Evolutionary conservation across 2,329 filamentous ascomycete species (phyloP).

Genomic region (Fusarium dimerum): DNA sequence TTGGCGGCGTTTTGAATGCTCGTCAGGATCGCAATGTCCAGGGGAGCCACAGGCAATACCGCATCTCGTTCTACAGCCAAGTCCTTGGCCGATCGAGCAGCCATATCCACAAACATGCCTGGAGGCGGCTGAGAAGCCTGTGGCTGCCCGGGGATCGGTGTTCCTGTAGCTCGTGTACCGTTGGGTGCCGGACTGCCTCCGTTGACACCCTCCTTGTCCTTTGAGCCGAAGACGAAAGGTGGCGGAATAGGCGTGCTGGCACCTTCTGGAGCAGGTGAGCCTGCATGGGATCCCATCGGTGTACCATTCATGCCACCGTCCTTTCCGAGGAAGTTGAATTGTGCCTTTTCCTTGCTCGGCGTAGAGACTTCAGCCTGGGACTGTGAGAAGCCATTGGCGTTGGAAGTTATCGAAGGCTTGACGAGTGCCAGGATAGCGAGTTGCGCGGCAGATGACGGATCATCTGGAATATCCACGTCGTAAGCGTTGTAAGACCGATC

Average conservation of each 20-base stretch:
- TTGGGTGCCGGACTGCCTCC: slow-evolving; percentile 56
- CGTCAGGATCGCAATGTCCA: slow-evolving; percentile 87
- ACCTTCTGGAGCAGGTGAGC: slow-evolving; percentile 83
- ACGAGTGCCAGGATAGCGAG: slow-evolving; percentile 62
- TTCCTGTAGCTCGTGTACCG: slow-evolving; percentile 52
- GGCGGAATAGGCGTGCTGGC: slow-evolving; percentile 65
- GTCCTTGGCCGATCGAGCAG: slow-evolving; percentile 50
- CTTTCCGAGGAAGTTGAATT: slow-evolving; percentile 67
- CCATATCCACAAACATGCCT: slow-evolving; percentile 52
- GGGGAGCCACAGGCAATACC: slow-evolving; percentile 77
- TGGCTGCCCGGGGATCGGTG: slow-evolving; percentile 39
- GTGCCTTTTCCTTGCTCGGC: slow-evolving; percentile 63
- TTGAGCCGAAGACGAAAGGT: slow-evolving; percentile 54
- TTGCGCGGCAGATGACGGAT: slow-evolving; percentile 85
- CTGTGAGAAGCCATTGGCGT: slow-evolving; percentile 45
- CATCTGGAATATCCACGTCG: slow-evolving; percentile 82
- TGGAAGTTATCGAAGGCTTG: slow-evolving; percentile 57
- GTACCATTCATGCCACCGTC: slow-evolving; percentile 75
- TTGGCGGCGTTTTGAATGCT: slow-evolving; percentile 85
- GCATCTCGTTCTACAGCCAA: slow-evolving; percentile 73
- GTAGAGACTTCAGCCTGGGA: slow-evolving; percentile 54
- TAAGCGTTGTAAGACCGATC: slow-evolving; percentile 92
- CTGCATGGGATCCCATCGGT: slow-evolving; percentile 81
- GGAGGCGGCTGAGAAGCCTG: slow-evolving; percentile 39
- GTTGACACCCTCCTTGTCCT: slow-evolving; percentile 44